Conservation (phyloP, 2,329 filamentous ascomycete species). For the Berkeleyomyces basicola region DNA sequence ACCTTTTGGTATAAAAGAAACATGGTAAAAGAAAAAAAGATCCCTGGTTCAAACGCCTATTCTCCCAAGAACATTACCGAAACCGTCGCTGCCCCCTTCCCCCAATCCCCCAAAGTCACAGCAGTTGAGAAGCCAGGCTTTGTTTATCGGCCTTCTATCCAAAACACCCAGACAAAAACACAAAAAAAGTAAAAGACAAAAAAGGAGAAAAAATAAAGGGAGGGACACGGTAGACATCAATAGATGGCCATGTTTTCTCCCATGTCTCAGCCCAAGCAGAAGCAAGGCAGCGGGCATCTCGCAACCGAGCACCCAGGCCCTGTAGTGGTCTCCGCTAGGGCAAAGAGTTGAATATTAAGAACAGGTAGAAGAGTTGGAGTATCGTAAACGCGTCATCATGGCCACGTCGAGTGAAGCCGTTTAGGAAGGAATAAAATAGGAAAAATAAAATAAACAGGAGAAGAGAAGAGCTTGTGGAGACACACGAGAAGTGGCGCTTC, state of each 20-base stretch:
- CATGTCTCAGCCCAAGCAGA: not conserved
- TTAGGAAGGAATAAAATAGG: not conserved
- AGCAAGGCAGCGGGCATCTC: not conserved
- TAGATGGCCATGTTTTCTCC: not conserved
- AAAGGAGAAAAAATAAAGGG: not conserved
- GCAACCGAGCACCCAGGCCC: not conserved
- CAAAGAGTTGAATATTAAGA: not conserved
- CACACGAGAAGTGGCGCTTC: not conserved
- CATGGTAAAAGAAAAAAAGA: not conserved
- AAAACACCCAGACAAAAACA: not conserved
- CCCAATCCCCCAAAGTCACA: not conserved
- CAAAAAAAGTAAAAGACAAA: not conserved
- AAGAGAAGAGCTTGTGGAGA: not conserved
- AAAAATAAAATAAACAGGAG: slow-evolving; percentile 5
- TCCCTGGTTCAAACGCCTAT: not conserved
- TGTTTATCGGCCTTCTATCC: not conserved
- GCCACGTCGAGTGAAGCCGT: not conserved
- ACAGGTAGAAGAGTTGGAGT: not conserved
- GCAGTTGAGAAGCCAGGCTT: not conserved
- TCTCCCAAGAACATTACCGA: not conserved
- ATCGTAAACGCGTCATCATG: slow-evolving; percentile 1
- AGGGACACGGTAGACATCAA: not conserved
- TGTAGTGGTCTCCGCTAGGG: not conserved
- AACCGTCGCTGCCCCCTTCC: not conserved
- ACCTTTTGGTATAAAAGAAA: slow-evolving; percentile 2